A percentile compares a stretch with the other conserved stretches of the same genome.
phyloP scores from a whole-genome alignment of 1,284 basidiomycete genomes.

The Puccinia hordei region DNA sequence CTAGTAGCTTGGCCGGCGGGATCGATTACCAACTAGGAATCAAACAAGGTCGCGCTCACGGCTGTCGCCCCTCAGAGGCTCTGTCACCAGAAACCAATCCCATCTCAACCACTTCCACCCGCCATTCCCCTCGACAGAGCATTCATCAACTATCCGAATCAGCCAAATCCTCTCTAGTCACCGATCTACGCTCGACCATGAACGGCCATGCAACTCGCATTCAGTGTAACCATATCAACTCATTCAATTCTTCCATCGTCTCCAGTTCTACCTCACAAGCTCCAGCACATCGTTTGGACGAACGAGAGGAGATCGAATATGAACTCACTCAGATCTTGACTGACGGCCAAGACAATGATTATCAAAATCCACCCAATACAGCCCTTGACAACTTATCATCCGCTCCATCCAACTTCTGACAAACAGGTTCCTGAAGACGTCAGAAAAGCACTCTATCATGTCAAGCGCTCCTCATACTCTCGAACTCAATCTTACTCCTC shows the following conservation, averaged over 20 bases:
- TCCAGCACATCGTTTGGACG: neutral
- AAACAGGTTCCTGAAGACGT: neutral
- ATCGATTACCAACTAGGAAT: constrained; percentile 6
- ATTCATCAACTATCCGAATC: constrained; percentile 16
- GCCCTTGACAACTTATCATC: neutral
- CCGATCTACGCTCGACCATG: constrained; percentile 10
- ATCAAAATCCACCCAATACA: neutral
- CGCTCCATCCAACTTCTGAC: neutral
- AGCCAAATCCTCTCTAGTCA: neutral
- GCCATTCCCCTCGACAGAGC: constrained; percentile 5
- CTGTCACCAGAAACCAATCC: neutral
- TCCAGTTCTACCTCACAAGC: neutral
- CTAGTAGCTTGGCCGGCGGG: neutral
- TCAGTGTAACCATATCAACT: neutral
- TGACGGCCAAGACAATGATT: neutral
- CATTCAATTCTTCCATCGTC: neutral
- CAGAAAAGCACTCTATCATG: constrained; percentile 8
- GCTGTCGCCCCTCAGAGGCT: neutral
- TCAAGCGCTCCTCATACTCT: constrained; percentile 21
- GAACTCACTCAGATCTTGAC: constrained; percentile 11
- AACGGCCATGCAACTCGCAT: neutral
- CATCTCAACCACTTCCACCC: neutral
- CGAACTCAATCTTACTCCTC: constrained; percentile 4
- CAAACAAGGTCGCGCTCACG: neutral
- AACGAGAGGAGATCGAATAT: constrained; percentile 17